Percentiles rank a stretch among this genome's conserved stretches.
Evolutionary conservation across 805 yeast genomes (phyloP).

Genomic region (Hanseniaspora thailandica): DNA sequence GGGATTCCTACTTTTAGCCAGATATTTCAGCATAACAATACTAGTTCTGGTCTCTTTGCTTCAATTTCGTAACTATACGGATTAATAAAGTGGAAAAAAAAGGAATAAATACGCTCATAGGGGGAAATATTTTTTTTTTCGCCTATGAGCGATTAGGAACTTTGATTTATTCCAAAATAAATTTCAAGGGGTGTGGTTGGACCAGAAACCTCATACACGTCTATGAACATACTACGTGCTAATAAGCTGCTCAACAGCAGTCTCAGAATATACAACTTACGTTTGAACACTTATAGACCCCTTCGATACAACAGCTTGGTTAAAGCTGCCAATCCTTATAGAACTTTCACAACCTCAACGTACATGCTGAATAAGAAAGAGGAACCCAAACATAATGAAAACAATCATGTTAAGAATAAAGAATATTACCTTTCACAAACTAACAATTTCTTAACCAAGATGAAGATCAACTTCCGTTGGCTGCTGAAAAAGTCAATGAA

Average conservation of each 20-base stretch:
- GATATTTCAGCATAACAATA: neutral
- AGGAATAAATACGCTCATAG: neutral
- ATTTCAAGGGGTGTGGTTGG: too few relatives aligned
- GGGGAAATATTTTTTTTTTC: too few relatives aligned
- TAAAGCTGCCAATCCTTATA: neutral
- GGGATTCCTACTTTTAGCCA: neutral
- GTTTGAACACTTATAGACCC: neutral
- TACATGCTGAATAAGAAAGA: neutral
- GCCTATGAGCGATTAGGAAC: too few relatives aligned
- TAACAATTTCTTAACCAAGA: slow-evolving; percentile 31
- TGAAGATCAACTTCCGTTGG: slow-evolving; percentile 55
- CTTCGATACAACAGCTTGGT: neutral
- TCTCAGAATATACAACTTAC: neutral
- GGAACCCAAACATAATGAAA: neutral
- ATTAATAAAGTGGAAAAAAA: neutral
- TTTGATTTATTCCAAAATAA: too few relatives aligned
- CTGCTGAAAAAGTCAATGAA: slow-evolving; percentile 58
- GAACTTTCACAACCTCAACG: neutral
- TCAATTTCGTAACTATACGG: too few relatives aligned
- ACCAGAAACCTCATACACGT: too few relatives aligned
- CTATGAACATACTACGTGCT: neutral
- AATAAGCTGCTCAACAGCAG: neutral
- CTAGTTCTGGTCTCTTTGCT: too few relatives aligned
- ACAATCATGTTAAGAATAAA: slow-evolving; percentile 20
- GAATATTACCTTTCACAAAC: slow-evolving; percentile 38